Conservation (phyloP, 805 yeast genomes). For the Pichia phayaonensis region DNA sequence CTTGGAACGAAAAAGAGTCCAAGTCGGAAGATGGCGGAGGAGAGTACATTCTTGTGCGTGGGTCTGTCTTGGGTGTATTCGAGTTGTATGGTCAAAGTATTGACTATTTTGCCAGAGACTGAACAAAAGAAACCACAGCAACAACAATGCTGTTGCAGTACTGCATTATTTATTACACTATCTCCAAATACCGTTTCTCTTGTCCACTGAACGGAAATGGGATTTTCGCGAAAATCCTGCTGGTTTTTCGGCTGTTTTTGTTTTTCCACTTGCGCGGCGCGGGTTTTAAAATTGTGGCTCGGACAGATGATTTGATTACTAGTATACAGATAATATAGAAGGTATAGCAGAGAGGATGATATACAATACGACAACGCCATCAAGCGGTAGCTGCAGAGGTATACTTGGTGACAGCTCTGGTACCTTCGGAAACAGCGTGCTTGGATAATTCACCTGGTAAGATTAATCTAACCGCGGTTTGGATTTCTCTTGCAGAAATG, state of each 20-base stretch:
- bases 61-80: too few relatives aligned
- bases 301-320: neutral
- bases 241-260: neutral
- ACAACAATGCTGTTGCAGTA: too few relatives aligned
- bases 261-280: neutral
- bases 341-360: too few relatives aligned
- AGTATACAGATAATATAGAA: neutral
- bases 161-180: too few relatives aligned
- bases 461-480: slow-evolving; percentile 96
- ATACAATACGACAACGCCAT: slow-evolving; percentile 4
- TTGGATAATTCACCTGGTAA: slow-evolving; percentile 98
- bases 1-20: neutral
- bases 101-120: too few relatives aligned
- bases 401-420: slow-evolving; percentile 96
- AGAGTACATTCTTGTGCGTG: neutral
- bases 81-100: too few relatives aligned
- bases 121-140: neutral
- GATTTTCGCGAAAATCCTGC: neutral
- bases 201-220: neutral
- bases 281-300: neutral
- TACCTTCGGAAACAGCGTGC: slow-evolving; percentile 98
- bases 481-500: slow-evolving; percentile 96
- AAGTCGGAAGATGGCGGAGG: neutral
- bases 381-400: slow-evolving; percentile 52
- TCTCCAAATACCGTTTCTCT: too few relatives aligned